Evolutionary conservation across 345 rosid species (phyloP), one percentile per base, ranked within the genome.

Genomic region (Cardamine occulta): DNA sequence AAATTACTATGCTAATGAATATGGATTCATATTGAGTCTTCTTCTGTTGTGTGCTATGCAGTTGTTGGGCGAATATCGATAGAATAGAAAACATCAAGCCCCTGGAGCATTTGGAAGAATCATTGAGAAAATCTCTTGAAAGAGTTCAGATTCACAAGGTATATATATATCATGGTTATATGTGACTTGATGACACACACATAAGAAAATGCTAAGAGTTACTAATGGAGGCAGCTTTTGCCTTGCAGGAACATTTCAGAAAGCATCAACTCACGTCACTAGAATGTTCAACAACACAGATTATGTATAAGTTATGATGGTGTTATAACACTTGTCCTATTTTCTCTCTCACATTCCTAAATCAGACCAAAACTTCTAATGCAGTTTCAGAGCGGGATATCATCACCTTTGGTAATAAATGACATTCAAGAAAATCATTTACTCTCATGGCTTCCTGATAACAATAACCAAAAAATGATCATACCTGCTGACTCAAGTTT

Each of bases 11-110:
- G 65, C 5, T 59, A 17, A 54, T 26, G 59, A 24, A 19, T 19
- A 54, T 24, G 8, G 64, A 35, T 60, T 18, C 5, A 7, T 60
- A 3, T 21, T 37, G 47, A 35, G 26, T 35, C 66, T 61, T 64
- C 37, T 26, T 44, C 55, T 26, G 34, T 6, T 45, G 37, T 62
- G 53, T 45, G 26, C 15, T 23, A 80, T 78, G 39, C 88, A 87
- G 93, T 78, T 81, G 72, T 74, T 90, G 88, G 93, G 69, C 62
- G 62, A 80, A 78, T 72, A 87, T 84, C 2, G 84, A 78, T 40
- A 79, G 81, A 70, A 79, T 86, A 62, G 85, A 84, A 64, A 85
- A 68, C 74, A 32, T 80, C 8, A 85, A 84, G 56, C 84, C 83
- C 70, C 83, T 88, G 45, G 13, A 26, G 32, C 59, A 68, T 68